Evolutionary conservation across 768 basidiomycete genomes (phyloP).

Genomic region (Chiua virens): DNA sequence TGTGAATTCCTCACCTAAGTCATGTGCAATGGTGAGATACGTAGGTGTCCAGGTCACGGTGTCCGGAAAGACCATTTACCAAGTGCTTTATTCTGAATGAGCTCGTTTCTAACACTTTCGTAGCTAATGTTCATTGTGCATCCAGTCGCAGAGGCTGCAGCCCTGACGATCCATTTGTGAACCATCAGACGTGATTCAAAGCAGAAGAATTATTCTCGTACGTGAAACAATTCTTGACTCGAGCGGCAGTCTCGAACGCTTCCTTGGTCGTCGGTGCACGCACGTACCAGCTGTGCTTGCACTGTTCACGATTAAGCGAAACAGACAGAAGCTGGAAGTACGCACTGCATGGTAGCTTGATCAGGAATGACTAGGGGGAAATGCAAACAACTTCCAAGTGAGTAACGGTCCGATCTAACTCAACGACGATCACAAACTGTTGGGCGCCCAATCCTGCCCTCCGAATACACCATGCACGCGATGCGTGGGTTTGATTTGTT

Average conservation of each 20-base stretch:
- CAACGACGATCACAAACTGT: slow-evolving; percentile 45
- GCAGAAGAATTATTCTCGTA: slow-evolving; percentile 29
- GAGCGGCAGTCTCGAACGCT: slow-evolving; percentile 51
- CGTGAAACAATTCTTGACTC: slow-evolving; percentile 75
- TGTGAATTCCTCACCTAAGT: slow-evolving; percentile 61
- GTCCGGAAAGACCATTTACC: slow-evolving; percentile 33
- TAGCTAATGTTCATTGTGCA: slow-evolving; percentile 50
- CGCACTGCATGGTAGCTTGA: slow-evolving; percentile 69
- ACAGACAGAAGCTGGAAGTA: not conserved
- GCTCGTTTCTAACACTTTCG: slow-evolving; percentile 43
- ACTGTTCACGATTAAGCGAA: not conserved
- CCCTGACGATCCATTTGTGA: slow-evolving; percentile 36
- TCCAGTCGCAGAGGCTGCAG: slow-evolving; percentile 65
- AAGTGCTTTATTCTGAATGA: slow-evolving; percentile 66
- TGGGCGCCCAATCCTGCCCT: slow-evolving; percentile 72
- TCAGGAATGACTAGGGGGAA: slow-evolving; percentile 70
- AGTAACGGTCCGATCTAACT: not conserved
- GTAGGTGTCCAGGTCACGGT: too few species aligned
- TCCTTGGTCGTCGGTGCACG: slow-evolving; percentile 70
- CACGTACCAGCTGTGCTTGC: slow-evolving; percentile 59
- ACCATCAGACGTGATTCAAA: not conserved
- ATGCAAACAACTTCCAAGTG: not conserved
- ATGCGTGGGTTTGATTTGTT: slow-evolving; percentile 75
- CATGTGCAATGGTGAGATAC: not conserved
- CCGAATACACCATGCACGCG: slow-evolving; percentile 81